phyloP scores from a whole-genome alignment of 169 alveolate genomes.

The Babesia bigemina region DNA sequence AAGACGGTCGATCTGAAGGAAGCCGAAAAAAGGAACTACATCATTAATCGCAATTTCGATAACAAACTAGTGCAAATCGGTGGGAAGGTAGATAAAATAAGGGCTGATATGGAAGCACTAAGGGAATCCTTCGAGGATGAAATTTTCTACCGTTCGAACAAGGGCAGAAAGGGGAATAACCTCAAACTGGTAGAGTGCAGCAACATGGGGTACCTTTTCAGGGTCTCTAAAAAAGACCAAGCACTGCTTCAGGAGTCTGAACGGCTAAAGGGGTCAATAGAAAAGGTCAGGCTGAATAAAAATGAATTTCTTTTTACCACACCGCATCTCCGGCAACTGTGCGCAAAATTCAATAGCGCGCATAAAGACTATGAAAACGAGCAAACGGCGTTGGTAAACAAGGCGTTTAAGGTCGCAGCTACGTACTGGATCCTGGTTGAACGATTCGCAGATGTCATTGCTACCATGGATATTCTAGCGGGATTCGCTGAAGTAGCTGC shows the following conservation, averaged over 20 bases:
- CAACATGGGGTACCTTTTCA: constrained; percentile 81
- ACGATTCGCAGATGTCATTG: constrained; percentile 83
- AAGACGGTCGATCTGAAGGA: constrained; percentile 90
- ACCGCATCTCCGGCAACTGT: constrained; percentile 77
- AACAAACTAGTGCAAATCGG: constrained; percentile 75
- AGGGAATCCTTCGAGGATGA: constrained; percentile 81
- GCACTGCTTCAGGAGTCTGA: constrained; percentile 62
- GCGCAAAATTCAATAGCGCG: constrained; percentile 77
- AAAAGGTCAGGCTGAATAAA: constrained; percentile 84
- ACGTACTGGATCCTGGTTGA: constrained; percentile 94
- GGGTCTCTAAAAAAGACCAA: constrained; percentile 86
- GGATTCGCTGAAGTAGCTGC: constrained; percentile 91
- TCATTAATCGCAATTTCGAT: constrained; percentile 83
- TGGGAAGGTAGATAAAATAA: constrained; percentile 72
- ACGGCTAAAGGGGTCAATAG: constrained; percentile 40
- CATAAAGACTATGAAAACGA: constrained; percentile 79
- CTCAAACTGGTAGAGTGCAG: constrained; percentile 80
- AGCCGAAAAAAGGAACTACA: constrained; percentile 87
- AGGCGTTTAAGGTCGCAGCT: constrained; percentile 92
- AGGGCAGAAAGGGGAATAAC: constrained; percentile 53
- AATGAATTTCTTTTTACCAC: constrained; percentile 88
- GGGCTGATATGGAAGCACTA: constrained; percentile 82
- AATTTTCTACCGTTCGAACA: constrained; percentile 70
- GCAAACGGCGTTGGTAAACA: constrained; percentile 84
- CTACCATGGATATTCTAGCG: constrained; percentile 91